Percentiles rank a stretch among this genome's conserved stretches.
Conservation (phyloP, 345 rosid genomes). For the Noccaea caerulescens region DNA sequence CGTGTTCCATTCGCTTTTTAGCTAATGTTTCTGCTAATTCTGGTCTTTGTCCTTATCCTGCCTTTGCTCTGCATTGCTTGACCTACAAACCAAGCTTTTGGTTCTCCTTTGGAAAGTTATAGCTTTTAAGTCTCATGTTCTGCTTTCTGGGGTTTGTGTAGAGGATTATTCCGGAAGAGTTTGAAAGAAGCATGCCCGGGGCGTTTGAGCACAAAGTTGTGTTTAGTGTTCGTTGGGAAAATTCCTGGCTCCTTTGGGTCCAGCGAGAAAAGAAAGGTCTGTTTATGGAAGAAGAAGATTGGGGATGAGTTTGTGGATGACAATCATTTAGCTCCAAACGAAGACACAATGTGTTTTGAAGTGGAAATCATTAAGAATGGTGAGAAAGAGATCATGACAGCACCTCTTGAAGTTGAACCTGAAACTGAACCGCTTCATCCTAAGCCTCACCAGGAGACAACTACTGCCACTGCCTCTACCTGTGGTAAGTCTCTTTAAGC, state of each 20-base stretch:
- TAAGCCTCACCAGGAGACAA: slow-evolving; percentile 5
- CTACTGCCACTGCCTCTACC: slow-evolving; percentile 3
- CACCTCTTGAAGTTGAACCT: slow-evolving; percentile 20
- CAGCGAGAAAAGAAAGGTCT: slow-evolving; percentile 18
- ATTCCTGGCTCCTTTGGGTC: slow-evolving; percentile 38
- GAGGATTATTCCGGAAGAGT: slow-evolving; percentile 38
- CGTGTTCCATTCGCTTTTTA: neutral
- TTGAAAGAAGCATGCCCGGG: slow-evolving; percentile 11
- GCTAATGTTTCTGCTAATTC: neutral
- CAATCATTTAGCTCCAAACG: slow-evolving; percentile 17
- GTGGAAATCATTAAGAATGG: neutral
- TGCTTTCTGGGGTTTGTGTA: slow-evolving; percentile 10
- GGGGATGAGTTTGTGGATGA: slow-evolving; percentile 41
- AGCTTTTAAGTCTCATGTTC: slow-evolving; percentile 1
- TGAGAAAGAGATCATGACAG: neutral
- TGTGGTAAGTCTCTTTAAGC: slow-evolving; percentile 19
- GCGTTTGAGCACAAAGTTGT: slow-evolving; percentile 35
- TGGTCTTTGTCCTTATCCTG: neutral
- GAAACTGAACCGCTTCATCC: neutral
- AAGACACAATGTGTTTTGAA: slow-evolving; percentile 8
- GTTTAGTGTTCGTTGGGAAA: slow-evolving; percentile 34
- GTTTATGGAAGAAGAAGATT: slow-evolving; percentile 34
- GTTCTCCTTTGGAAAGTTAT: neutral
- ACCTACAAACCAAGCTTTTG: neutral
- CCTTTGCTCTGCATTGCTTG: slow-evolving; percentile 6